Evolutionary conservation across 1,284 basidiomycete species (phyloP), one percentile per base, ranked within the genome.

Genomic region (Chondrostereum purpureum): DNA sequence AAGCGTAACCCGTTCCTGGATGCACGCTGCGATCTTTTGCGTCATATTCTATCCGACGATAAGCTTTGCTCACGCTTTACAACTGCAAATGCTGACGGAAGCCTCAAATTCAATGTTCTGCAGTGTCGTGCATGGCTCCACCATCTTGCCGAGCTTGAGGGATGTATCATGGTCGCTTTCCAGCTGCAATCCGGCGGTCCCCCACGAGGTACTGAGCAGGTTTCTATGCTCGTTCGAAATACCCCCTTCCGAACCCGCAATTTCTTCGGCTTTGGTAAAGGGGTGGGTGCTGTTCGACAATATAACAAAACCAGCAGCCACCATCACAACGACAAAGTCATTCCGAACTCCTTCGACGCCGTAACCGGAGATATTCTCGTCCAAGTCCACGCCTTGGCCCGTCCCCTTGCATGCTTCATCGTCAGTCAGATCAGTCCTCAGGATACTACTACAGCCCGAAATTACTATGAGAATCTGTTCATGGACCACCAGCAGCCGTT

Each of bases 301-400:
- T 67, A 67, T 20, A 36, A 44, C 37, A 67, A 67, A 35, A 55
- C 52, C 0, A 51, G 42, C 0, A 34, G 50, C 0, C 5, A 60
- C 0, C 52, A 47, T 0, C 52, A 57, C 0, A 10, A 40, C 0
- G 59, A 68, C 33, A 61, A 57, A 17, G 39, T 63, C 0, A 61
- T 68, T n/a, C 62, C 63, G 0, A 60, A 62, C 24, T 44, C 53
- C 0, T 31, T 67, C 0, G 55, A 60, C 46, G 58, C 48, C 0
- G 17, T 66, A 2, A 52, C 45, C 0, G 45, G 55, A 0, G 51
- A 65, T 12, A 4, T 67, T 0, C 13, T 66, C 0, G 50, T 67
- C 0, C 61, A 66, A 40, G 43, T 56, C 3, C 56, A 64, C 0
- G 53, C 47, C 0, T 10, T 65, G 1, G 54, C 57, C 0, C 37